A percentile compares a stretch with the other conserved stretches of the same genome.
Conservation (phyloP, 1,284 basidiomycete species). For the Sporisorium exsertum region DNA sequence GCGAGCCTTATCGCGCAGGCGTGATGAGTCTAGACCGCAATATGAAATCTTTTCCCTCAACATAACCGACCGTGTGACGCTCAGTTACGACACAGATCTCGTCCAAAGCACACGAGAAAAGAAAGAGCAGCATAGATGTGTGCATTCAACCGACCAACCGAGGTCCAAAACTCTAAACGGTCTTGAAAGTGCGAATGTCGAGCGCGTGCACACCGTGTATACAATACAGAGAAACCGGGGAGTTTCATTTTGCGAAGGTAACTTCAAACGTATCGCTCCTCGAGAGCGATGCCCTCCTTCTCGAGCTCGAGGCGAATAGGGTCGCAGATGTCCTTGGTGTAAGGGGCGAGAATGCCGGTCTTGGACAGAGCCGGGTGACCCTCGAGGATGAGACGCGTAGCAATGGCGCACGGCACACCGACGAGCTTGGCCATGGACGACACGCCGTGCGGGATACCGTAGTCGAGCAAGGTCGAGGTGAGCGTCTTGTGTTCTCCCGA, state of each 20-base stretch:
- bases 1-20: too few species aligned
- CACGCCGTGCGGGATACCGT: conserved; percentile 81
- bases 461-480: conserved; percentile 91
- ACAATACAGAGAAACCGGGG: neutral
- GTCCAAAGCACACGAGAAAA: neutral
- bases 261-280: conserved; percentile 64
- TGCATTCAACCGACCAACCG: conserved; percentile 2
- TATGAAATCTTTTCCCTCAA: too few species aligned
- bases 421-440: conserved; percentile 96
- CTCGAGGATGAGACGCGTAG: conserved; percentile 78
- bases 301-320: conserved; percentile 66
- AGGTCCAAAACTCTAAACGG: neutral
- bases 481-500: conserved; percentile 80
- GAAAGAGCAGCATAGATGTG: neutral
- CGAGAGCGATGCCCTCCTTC: conserved; percentile 67
- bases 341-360: conserved; percentile 80
- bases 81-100: too few species aligned
- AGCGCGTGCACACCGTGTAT: neutral
- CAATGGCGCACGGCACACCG: conserved; percentile 93
- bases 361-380: conserved; percentile 75
- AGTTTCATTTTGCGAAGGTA: neutral
- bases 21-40: too few species aligned
- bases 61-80: too few species aligned
- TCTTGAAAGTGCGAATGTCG: neutral
- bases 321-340: conserved; percentile 77